Conservation (phyloP, 2,329 filamentous ascomycete species). For the Nothopassalora personata region DNA sequence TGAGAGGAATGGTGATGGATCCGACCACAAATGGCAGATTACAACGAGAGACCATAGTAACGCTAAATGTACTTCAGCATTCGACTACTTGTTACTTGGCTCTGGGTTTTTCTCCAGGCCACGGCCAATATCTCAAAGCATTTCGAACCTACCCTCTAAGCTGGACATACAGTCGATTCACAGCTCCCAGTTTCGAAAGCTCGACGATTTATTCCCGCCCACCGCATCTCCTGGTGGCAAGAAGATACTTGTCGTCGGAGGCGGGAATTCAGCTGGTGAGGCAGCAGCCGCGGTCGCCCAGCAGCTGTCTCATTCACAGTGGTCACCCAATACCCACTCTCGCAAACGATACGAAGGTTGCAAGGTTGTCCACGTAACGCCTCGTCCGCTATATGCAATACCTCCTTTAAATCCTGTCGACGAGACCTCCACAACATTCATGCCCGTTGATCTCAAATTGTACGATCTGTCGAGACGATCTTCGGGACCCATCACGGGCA, state of each 20-base stretch:
- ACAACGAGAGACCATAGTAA: slow-evolving; percentile 16
- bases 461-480: slow-evolving; percentile 64
- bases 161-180: slow-evolving; percentile 51
- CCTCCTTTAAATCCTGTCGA: slow-evolving; percentile 47
- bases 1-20: slow-evolving; percentile 1
- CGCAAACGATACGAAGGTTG: slow-evolving; percentile 36
- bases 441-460: slow-evolving; percentile 67
- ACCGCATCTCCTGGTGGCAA: slow-evolving; percentile 35
- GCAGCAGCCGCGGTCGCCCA: slow-evolving; percentile 66
- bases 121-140: slow-evolving; percentile 49
- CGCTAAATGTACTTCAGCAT: slow-evolving; percentile 34
- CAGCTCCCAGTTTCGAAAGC: slow-evolving; percentile 60
- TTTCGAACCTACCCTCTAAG: slow-evolving; percentile 20
- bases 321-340: slow-evolving; percentile 42
- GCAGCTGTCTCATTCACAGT: slow-evolving; percentile 60
- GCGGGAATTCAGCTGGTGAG: slow-evolving; percentile 78
- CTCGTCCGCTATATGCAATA: slow-evolving; percentile 67
- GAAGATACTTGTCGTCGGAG: slow-evolving; percentile 69
- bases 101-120: slow-evolving; percentile 71
- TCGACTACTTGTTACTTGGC: slow-evolving; percentile 67
- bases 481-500: slow-evolving; percentile 53
- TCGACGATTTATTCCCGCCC: slow-evolving; percentile 35
- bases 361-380: slow-evolving; percentile 62
- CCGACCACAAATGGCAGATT: slow-evolving; percentile 17
- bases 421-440: slow-evolving; percentile 47